Evolutionary conservation across 192 early-diverging fungal species (phyloP).

Genomic region (Entomortierella chlamydospora): DNA sequence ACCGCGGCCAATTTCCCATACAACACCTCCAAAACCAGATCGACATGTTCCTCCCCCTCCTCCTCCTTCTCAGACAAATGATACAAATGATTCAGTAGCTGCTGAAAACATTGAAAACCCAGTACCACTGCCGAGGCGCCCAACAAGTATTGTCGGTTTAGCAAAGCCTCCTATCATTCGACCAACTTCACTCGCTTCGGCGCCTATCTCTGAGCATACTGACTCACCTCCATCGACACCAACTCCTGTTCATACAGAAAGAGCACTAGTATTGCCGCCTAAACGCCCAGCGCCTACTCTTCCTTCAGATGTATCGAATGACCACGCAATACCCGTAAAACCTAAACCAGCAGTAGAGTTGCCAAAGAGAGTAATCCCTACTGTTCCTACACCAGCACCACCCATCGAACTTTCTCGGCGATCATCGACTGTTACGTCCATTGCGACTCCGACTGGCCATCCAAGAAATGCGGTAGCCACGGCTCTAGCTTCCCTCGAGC

Average conservation of each 20-base stretch:
- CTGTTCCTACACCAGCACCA: background rate
- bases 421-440: too few species aligned
- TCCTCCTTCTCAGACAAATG: background rate
- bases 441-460: background rate
- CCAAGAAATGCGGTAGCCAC: background rate
- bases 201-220: background rate
- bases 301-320: background rate
- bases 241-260: background rate
- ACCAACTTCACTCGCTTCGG: constrained; percentile 8
- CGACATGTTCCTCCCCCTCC: constrained; percentile 4
- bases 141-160: constrained; percentile 2
- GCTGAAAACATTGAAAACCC: too few species aligned
- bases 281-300: constrained; percentile 4
- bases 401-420: background rate
- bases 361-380: background rate
- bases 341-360: background rate
- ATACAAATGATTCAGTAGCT: background rate
- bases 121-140: constrained; percentile 6
- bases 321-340: too few species aligned
- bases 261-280: background rate
- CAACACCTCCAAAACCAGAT: constrained; percentile 1
- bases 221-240: background rate
- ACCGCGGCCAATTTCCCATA: background rate
- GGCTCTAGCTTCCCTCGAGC: background rate
- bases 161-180: constrained; percentile 14